Evolutionary conservation across 208 protist genomes (phyloP), one percentile per base, ranked within the genome.

Genomic region (Acanthamoeba sp.): DNA sequence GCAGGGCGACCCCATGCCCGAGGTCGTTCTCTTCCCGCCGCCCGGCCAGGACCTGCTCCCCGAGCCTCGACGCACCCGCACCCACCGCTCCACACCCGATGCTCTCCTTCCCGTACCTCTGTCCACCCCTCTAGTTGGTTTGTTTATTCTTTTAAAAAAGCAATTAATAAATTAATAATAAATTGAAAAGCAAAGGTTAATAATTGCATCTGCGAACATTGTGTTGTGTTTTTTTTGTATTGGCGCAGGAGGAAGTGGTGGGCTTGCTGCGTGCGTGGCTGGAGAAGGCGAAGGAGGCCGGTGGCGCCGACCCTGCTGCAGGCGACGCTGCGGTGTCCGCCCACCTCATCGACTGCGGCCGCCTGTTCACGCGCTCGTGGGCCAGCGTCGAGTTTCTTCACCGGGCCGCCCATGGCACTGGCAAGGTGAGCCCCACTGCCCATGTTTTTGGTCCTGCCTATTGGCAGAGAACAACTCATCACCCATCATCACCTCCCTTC

Each of bases 11-110:
- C 85, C 48, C 16, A 10, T 91, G 85, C 32, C 34, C 55, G 85
- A 91, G 36, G 85, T 91, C 29, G 57, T 91, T 22, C 85, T 91
- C 52, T 73, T 91, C 55, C 85, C 85, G 5, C 85, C 48, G 29
- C 29, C 29, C 29, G 85, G 42, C 10, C 27, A 55, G 36, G 29
- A 42, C 34, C 32, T 91, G 16, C 16, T 12, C 34, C 48, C 34
- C 36, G 16, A 91, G 29, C 85, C 85, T 38, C 85, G 85, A 9
- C 55, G 42, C 10, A 14, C 34, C 27, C 50, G 85, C 50, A 91
- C 55, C 22, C 32, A 73, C 48, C 36, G 85, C 55, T 73, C 9
- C 29, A 12, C 78, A 62, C 78, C 40, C 4, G 34, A 59, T 38
- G 50, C 40, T n/a, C 78, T 87, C 42, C 50, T 87, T 87, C 45